Evolutionary conservation across 176 grass and related monocot genomes (phyloP).

Genomic region (Musa troglodytarum): DNA sequence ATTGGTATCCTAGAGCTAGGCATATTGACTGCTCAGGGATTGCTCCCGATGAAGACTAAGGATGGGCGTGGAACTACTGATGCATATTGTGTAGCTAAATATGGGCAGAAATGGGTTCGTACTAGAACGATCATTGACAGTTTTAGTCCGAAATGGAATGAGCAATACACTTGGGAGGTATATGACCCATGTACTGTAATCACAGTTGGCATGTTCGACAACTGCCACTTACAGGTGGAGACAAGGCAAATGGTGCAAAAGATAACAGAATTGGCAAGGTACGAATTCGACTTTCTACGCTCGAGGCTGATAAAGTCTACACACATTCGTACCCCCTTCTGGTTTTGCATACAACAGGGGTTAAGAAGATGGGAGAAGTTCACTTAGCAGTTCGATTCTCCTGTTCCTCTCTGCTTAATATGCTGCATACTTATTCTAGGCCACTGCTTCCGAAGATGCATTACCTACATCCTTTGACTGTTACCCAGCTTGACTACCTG

Average conservation of each 20-base stretch:
- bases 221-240: constrained; percentile 46
- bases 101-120: constrained; percentile 61
- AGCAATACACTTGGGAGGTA: constrained; percentile 69
- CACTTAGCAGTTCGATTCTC: constrained; percentile 55
- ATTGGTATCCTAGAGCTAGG: constrained; percentile 61
- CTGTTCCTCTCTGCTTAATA: constrained; percentile 47
- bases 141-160: constrained; percentile 56
- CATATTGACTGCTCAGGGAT: constrained; percentile 45
- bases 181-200: constrained; percentile 62
- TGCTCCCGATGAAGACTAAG: constrained; percentile 56
- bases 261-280: constrained; percentile 65
- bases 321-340: constrained; percentile 44
- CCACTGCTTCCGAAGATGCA: constrained; percentile 67
- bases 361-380: constrained; percentile 72
- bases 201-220: constrained; percentile 55
- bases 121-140: constrained; percentile 50
- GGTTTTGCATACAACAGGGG: constrained; percentile 42
- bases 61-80: constrained; percentile 47
- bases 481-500: constrained; percentile 44
- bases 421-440: constrained; percentile 50
- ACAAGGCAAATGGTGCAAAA: constrained; percentile 22
- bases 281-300: constrained; percentile 51
- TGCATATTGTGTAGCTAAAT: constrained; percentile 65
- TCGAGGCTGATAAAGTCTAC: constrained; percentile 47
- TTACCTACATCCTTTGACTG: constrained; percentile 48